Evolutionary conservation across 148 eudicot species (phyloP).

Genomic region (Vaccinium darrowii): DNA sequence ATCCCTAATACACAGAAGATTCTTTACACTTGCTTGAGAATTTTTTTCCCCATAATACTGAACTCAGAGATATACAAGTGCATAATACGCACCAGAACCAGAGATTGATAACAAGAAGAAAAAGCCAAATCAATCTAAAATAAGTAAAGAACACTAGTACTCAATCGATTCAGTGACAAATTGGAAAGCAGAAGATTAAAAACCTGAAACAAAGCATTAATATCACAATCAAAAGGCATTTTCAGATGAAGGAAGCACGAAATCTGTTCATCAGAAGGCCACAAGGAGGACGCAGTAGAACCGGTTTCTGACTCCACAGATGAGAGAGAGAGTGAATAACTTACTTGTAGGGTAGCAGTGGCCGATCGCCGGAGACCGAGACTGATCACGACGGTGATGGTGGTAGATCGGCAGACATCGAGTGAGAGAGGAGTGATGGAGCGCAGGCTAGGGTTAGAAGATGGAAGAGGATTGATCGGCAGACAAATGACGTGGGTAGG

Average conservation of each 20-base stretch:
- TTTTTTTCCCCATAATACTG: neutral
- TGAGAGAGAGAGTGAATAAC: no score
- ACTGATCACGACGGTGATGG: no score
- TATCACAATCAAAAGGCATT: conserved; percentile 15
- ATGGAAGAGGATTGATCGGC: no score
- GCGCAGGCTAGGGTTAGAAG: neutral
- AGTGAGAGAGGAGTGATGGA: no score
- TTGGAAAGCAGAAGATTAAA: neutral
- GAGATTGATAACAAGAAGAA: neutral
- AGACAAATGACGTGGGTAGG: no score
- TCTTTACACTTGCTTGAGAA: no score
- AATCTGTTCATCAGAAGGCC: neutral
- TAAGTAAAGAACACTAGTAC: neutral
- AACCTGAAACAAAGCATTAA: conserved; percentile 28
- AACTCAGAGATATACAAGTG: neutral
- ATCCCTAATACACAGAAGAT: neutral
- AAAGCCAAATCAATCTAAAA: no score
- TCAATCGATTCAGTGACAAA: neutral
- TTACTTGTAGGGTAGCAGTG: no score
- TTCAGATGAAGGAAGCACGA: neutral
- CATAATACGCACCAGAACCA: neutral
- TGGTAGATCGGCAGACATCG: no score
- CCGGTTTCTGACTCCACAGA: no score
- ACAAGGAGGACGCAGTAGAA: no score
- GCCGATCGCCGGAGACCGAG: no score